phyloP scores from a whole-genome alignment of 75 land plant genomes.

The Chamaecyparis obtusa region DNA sequence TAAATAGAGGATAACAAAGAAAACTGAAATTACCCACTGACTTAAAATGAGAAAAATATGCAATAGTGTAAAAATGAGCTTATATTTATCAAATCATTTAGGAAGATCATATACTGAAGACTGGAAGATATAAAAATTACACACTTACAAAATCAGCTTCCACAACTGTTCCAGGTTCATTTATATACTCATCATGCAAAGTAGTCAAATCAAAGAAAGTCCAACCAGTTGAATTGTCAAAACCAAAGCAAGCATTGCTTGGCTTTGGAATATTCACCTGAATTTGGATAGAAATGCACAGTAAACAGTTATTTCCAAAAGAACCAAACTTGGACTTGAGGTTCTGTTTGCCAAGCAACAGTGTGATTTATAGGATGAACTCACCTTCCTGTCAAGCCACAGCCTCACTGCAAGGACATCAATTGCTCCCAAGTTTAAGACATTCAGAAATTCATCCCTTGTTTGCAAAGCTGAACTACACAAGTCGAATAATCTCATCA shows the following conservation, averaged over 20 bases:
- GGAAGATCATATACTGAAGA: neutral
- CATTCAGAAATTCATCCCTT: constrained; percentile 73
- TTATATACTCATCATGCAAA: constrained; percentile 71
- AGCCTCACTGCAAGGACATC: constrained; percentile 74
- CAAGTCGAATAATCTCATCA: constrained; percentile 1
- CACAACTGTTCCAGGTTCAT: constrained; percentile 61
- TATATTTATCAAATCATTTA: neutral
- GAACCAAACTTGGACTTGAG: neutral
- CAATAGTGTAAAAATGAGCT: neutral
- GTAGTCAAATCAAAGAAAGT: constrained; percentile 80
- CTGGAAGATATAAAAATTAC: constrained; percentile 2
- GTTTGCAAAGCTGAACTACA: constrained; percentile 59
- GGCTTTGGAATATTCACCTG: constrained; percentile 62
- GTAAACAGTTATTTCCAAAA: neutral
- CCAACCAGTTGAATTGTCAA: constrained; percentile 68
- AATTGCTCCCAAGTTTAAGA: constrained; percentile 54
- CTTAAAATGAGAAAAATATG: neutral
- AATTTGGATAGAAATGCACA: neutral
- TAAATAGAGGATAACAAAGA: neutral
- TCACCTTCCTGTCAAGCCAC: constrained; percentile 77
- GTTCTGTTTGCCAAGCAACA: neutral
- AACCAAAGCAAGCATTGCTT: constrained; percentile 71
- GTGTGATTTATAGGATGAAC: neutral
- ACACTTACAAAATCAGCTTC: constrained; percentile 82
- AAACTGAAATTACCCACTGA: neutral